Evolutionary conservation across 257 asterid genomes (phyloP).

Genomic region (Penstemon davidsonii): DNA sequence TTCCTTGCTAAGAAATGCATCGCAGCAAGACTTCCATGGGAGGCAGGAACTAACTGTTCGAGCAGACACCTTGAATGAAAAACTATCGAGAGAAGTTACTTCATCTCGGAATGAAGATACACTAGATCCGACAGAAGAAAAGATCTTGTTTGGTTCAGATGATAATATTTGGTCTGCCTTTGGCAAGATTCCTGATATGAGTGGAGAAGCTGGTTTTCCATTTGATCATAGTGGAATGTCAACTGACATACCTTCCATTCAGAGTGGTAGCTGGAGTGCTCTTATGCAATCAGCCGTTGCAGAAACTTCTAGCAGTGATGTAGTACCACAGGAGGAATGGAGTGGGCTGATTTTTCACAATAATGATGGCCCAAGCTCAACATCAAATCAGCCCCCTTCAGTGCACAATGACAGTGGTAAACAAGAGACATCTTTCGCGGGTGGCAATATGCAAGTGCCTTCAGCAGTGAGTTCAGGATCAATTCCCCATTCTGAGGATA

Average conservation of each 20-base stretch:
- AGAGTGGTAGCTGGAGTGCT: slow-evolving; percentile 98
- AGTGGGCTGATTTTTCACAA: slow-evolving; percentile 57
- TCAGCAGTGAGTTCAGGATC: slow-evolving; percentile 45
- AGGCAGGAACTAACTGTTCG: slow-evolving; percentile 45
- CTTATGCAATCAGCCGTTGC: slow-evolving; percentile 98
- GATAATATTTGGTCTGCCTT: slow-evolving; percentile 82
- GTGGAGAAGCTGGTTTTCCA: slow-evolving; percentile 56
- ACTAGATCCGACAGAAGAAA: slow-evolving; percentile 89
- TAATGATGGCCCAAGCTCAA: slow-evolving; percentile 37
- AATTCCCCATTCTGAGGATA: slow-evolving; percentile 28
- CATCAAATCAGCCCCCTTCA: slow-evolving; percentile 41
- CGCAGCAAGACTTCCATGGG: slow-evolving; percentile 39
- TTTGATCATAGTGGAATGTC: slow-evolving; percentile 50
- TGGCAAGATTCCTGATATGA: slow-evolving; percentile 48
- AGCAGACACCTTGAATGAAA: slow-evolving; percentile 43
- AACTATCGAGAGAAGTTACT: slow-evolving; percentile 36
- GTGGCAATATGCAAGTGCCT: slow-evolving; percentile 31
- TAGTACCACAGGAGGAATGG: slow-evolving; percentile 65
- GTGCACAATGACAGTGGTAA: slow-evolving; percentile 42
- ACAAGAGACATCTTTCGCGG: slow-evolving; percentile 35
- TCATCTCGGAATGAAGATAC: slow-evolving; percentile 55
- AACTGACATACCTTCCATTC: slow-evolving; percentile 55
- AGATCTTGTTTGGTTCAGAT: slow-evolving; percentile 86
- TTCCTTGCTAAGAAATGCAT: slow-evolving; percentile 44
- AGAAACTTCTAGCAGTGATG: slow-evolving; percentile 69